Evolutionary conservation across 768 basidiomycete species (phyloP), one percentile per base, ranked within the genome.

Genomic region (Hemileccinum rubropunctum): DNA sequence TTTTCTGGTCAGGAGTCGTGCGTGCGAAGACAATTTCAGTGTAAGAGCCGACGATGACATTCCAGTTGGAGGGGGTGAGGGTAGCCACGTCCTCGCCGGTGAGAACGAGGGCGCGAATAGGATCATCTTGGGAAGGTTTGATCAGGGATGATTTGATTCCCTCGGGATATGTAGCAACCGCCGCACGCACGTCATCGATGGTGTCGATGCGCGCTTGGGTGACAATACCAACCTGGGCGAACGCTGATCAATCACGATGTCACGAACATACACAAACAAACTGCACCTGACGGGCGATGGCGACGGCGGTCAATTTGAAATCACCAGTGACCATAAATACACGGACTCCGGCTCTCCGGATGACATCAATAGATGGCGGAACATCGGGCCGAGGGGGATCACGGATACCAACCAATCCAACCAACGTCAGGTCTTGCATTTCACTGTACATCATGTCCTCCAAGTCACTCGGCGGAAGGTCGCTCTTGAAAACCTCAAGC

Each of bases 241-340:
- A 8, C 17, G 42, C 50, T 47, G 10, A 5, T 66, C 34, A 52
- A 15, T 32, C 10, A 36, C 9, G n/a, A 35, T 20, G 20, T 27
- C 15, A 5, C n/a, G 21, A n/a, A 21, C 6, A 38, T 2, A 13
- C 6, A 21, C 62, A 36, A 65, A 17, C 15, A 17, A 6, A 27
- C 18, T 26, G 64, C 38, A 79, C 78, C 54, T 75, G 71, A 33
- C 69, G 64, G 0, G 75, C 76, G 45, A 82, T 81, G 6, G 78
- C 72, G 6, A 73, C 70, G 0, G 80, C 80, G 0, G 80, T 82
- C 54, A 78, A 63, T 40, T 75, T 67, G 62, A 79, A 79, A 58
- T 81, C 80, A 41, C 80, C 80, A 0, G 80, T 82, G 20, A 82
- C 70, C 78, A 82, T 81, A 51, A 78, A 74, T 15, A 81, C 74